Conservation (phyloP, 345 rosid species). For the Raphanus raphanistrum region DNA sequence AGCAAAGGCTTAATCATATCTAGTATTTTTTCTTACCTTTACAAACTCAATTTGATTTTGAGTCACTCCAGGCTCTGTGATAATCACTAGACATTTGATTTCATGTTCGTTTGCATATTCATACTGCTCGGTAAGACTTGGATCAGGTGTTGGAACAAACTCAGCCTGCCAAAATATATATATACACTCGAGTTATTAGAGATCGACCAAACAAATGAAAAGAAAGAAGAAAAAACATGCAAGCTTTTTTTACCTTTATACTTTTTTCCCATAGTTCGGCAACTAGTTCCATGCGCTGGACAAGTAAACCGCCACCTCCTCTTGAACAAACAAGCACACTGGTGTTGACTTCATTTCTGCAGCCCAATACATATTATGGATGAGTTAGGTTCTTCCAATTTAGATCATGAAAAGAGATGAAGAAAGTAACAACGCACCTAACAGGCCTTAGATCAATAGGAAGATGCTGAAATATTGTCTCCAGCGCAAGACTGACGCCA, state of each 20-base stretch:
- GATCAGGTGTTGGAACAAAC: slow-evolving; percentile 83
- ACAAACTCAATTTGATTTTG: slow-evolving; percentile 55
- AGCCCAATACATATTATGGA: slow-evolving; percentile 19
- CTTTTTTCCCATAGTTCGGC: slow-evolving; percentile 84
- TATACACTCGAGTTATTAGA: slow-evolving; percentile 18
- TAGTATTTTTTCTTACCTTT: slow-evolving; percentile 50
- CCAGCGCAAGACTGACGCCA: slow-evolving; percentile 86
- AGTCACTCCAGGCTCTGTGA: slow-evolving; percentile 72
- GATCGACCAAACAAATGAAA: neutral
- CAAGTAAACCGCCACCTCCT: slow-evolving; percentile 95
- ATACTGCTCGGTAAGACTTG: slow-evolving; percentile 95
- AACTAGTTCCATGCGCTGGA: slow-evolving; percentile 89
- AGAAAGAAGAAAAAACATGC: neutral
- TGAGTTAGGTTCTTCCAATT: slow-evolving; percentile 6
- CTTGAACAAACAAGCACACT: slow-evolving; percentile 87
- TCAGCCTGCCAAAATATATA: slow-evolving; percentile 58
- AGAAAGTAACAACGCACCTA: slow-evolving; percentile 48
- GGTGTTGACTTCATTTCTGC: slow-evolving; percentile 65
- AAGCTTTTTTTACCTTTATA: slow-evolving; percentile 62
- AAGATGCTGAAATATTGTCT: slow-evolving; percentile 71
- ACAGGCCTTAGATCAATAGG: slow-evolving; percentile 62
- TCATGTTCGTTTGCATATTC: slow-evolving; percentile 94
- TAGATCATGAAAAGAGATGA: slow-evolving; percentile 5
- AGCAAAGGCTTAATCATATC: neutral
- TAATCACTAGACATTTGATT: slow-evolving; percentile 80